phyloP scores from a whole-genome alignment of 805 yeast genomes.

The Barnettozyma pratensis region DNA sequence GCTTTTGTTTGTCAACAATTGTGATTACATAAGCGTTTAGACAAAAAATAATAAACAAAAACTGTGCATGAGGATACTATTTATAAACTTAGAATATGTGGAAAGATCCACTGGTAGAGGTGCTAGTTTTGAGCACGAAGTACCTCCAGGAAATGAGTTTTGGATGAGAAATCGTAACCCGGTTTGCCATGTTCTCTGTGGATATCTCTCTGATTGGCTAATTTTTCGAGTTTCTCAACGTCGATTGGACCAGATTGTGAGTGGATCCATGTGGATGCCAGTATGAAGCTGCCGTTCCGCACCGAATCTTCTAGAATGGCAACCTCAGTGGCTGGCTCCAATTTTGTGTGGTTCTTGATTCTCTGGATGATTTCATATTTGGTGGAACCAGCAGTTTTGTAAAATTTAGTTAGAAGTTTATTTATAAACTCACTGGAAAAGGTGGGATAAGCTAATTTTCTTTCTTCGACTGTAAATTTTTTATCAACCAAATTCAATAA shows the following conservation, averaged over 20 bases:
- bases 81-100: too few species aligned
- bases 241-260: not conserved
- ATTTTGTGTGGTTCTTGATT: not conserved
- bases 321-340: not conserved
- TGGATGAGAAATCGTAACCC: not conserved
- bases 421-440: not conserved
- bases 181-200: not conserved
- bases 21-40: not conserved
- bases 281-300: conserved; percentile 3
- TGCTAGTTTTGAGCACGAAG: not conserved
- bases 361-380: conserved; percentile 1
- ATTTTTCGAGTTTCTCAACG: not conserved
- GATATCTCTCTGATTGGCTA: not conserved
- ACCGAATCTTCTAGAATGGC: not conserved
- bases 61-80: not conserved
- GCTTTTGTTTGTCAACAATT: not conserved
- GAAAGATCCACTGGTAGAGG: not conserved
- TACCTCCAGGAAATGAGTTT: not conserved
- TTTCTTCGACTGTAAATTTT: not conserved
- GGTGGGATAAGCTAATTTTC: not conserved
- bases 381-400: not conserved
- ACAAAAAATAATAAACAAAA: not conserved
- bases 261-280: not conserved
- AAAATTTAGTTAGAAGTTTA: not conserved
- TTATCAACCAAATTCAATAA: conserved; percentile 1